Evolutionary conservation across 805 yeast species (phyloP), one percentile per base, ranked within the genome.

Genomic region (Yarrowia hollandica): DNA sequence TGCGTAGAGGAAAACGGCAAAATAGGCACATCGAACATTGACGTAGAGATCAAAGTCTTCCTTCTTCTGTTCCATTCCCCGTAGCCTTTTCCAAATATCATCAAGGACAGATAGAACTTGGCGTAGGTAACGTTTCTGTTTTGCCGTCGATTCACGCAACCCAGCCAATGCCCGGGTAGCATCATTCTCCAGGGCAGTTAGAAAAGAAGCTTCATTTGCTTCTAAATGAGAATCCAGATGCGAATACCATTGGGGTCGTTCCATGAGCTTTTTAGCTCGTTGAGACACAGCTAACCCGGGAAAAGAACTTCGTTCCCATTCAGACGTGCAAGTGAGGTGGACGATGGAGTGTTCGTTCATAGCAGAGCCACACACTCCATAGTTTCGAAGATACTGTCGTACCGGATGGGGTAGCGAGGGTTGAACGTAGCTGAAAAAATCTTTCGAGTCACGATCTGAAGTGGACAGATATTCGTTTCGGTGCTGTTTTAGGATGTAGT

Each of bases 21-120:
- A 44, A n/a, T 44, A 44, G 7, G 23, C 35, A 30, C 52, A 44
- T 19, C 52, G 12, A 18, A 28, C 25, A 9, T 44, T 44, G 7
- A 44, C 52, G n/a, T 44, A 44, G 6, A 8, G 25, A n/a, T 44
- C 52, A 44, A 44, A 44, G 25, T 44, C 52, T 4, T 44, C 35
- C 8, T 14, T 19, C n/a, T 18, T 44, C 3, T 44, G 25, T 5
- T 44, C 52, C 16, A 28, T 7, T 2, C 8, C 52, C 8, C 52
- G 14, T 4, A 44, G 18, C 12, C 19, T 11, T n/a, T 28, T 44
- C 52, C 52, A 44, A 9, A 44, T 14, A 10, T 19, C 35, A 25
- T 44, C 52, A 9, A 44, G 10, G 4, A 44, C 52, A 1, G 52
- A 5, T 8, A 44, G 26, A 10, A 44, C 52, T 7, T 44, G 52